Percentiles rank a stretch among this genome's conserved stretches.
Evolutionary conservation across 495 filamentous ascomycete species (phyloP).

Genomic region (Penicillium desertorum): DNA sequence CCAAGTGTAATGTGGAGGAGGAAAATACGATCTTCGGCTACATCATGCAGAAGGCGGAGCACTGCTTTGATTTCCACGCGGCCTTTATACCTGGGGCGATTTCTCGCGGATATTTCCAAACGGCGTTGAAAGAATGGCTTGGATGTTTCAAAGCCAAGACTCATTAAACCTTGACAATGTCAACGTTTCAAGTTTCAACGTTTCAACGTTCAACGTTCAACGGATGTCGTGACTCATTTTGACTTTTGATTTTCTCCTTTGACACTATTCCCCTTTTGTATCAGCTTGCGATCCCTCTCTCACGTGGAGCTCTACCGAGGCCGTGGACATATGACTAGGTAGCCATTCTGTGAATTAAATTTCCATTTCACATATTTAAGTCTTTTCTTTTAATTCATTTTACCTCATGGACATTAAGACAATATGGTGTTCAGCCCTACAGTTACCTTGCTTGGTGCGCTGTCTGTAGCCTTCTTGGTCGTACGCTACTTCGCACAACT

Average conservation of each 20-base stretch:
- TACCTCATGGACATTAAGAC: constrained; percentile 1
- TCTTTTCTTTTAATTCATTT: background rate
- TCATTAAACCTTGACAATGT: background rate
- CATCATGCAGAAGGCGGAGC: constrained; percentile 47
- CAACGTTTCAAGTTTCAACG: too few species aligned
- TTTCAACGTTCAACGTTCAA: too few species aligned
- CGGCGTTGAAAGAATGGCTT: constrained; percentile 51
- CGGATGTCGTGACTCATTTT: background rate
- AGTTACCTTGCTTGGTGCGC: constrained; percentile 20
- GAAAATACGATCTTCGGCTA: constrained; percentile 51
- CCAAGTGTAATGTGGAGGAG: constrained; percentile 43
- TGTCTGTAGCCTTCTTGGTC: constrained; percentile 25
- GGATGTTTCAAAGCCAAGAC: constrained; percentile 37
- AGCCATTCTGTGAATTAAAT: background rate
- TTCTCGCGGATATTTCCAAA: constrained; percentile 38
- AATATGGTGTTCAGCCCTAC: constrained; percentile 27
- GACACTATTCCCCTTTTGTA: constrained; percentile 23
- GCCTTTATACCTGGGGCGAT: constrained; percentile 28
- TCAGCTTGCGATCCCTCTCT: constrained; percentile 29
- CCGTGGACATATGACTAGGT: background rate
- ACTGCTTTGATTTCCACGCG: constrained; percentile 53
- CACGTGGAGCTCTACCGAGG: constrained; percentile 25
- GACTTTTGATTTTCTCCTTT: background rate
- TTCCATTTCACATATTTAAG: background rate
- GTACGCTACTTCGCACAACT: constrained; percentile 28